phyloP scores from a whole-genome alignment of 2,329 filamentous ascomycete species.

The Xylaria sp. region DNA sequence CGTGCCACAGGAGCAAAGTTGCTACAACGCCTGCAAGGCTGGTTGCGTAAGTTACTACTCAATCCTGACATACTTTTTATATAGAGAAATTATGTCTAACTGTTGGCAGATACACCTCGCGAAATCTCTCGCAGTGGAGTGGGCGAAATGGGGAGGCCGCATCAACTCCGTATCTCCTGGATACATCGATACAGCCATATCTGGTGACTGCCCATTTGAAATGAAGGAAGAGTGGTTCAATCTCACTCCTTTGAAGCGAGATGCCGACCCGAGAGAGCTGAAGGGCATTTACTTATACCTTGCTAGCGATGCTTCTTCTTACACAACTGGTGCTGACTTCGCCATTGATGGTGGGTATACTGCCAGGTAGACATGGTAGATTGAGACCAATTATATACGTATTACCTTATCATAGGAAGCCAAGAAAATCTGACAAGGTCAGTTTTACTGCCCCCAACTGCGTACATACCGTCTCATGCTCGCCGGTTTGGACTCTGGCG shows the following conservation, averaged over 20 bases:
- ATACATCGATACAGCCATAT: constrained; percentile 53
- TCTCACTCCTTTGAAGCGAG: constrained; percentile 47
- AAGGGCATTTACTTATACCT: constrained; percentile 50
- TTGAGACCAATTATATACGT: too few relatives aligned
- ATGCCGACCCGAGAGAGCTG: constrained; percentile 48
- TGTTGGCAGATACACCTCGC: constrained; percentile 49
- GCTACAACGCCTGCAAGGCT: constrained; percentile 42
- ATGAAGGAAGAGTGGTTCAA: constrained; percentile 51
- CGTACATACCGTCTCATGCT: too few relatives aligned
- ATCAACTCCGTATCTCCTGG: constrained; percentile 51
- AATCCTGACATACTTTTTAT: too few relatives aligned
- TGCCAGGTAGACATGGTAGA: background rate
- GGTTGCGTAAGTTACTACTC: constrained; percentile 28
- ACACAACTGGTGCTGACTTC: constrained; percentile 31
- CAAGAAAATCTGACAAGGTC: too few relatives aligned
- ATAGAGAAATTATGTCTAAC: constrained; percentile 24
- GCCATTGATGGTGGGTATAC: constrained; percentile 17
- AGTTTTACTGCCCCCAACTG: too few relatives aligned
- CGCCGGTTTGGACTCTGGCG: too few relatives aligned
- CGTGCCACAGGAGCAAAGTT: constrained; percentile 42
- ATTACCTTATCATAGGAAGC: background rate
- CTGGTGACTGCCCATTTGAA: constrained; percentile 48
- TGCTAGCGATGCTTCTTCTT: constrained; percentile 37
- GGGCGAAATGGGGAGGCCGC: constrained; percentile 46
- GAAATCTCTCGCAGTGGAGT: constrained; percentile 49